Evolutionary conservation across 495 filamentous ascomycete genomes (phyloP).

Genomic region (Aspergillus kassunensis): DNA sequence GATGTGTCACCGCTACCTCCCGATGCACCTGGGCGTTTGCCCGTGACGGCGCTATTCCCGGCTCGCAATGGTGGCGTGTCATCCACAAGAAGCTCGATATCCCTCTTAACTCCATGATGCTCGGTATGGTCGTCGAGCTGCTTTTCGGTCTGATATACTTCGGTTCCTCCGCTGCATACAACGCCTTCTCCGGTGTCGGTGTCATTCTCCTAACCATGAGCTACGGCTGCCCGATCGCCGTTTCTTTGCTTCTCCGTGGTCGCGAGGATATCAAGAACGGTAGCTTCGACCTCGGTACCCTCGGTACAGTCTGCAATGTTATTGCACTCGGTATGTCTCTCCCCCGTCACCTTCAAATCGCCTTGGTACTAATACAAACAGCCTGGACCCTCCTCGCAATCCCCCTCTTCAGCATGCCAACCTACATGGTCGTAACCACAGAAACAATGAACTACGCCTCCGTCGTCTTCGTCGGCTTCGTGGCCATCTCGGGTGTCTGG

Average conservation of each 20-base stretch:
- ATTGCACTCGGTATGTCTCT: conserved; percentile 29
- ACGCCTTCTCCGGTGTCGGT: conserved; percentile 62
- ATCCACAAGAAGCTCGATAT: conserved; percentile 50
- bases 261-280: conserved; percentile 44
- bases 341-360: background rate
- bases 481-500: conserved; percentile 49
- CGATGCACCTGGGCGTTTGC: conserved; percentile 60
- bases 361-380: conserved; percentile 10
- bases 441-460: conserved; percentile 52
- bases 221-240: conserved; percentile 62
- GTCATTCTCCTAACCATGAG: conserved; percentile 60
- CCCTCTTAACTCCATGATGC: conserved; percentile 51
- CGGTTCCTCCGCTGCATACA: conserved; percentile 58
- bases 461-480: conserved; percentile 55
- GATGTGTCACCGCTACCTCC: conserved; percentile 54
- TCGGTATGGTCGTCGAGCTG: conserved; percentile 51
- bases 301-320: conserved; percentile 50
- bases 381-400: conserved; percentile 55
- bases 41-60: conserved; percentile 53
- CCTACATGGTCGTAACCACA: conserved; percentile 28
- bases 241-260: conserved; percentile 45
- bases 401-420: conserved; percentile 47
- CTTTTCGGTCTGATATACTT: conserved; percentile 63
- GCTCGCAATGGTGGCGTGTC: conserved; percentile 40
- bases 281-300: conserved; percentile 45